Percentiles rank a stretch among this genome's conserved stretches.
Evolutionary conservation across 192 early-diverging fungal genomes (phyloP).

Genomic region (Nowakowskiella sp.): DNA sequence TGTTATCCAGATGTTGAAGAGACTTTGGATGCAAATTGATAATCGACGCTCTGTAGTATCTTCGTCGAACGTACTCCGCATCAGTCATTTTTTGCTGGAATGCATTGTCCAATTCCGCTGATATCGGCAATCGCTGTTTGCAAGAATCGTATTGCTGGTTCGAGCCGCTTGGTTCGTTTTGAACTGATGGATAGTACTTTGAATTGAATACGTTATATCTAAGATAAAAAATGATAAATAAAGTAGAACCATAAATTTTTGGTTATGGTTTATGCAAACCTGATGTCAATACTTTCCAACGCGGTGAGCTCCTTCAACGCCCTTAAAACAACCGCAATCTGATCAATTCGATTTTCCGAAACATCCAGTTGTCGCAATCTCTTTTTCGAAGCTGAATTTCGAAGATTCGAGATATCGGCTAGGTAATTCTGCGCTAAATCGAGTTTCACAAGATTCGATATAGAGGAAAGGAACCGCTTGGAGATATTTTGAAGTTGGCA

Average conservation of each 20-base stretch:
- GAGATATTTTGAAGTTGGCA: conserved; percentile 5
- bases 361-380: conserved; percentile 7
- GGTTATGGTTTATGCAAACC: conserved; percentile 1
- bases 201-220: conserved; percentile 15
- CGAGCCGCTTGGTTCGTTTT: too few relatives aligned
- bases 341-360: conserved; percentile 3
- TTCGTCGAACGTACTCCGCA: conserved; percentile 11
- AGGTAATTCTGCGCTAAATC: conserved; percentile 14
- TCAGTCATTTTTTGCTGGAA: conserved; percentile 15
- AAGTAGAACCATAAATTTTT: neutral
- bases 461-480: neutral
- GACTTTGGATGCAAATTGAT: conserved; percentile 5
- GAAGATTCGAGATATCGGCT: neutral
- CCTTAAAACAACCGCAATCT: conserved; percentile 6
- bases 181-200: conserved; percentile 2
- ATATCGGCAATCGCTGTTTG: too few relatives aligned
- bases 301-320: neutral
- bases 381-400: conserved; percentile 9
- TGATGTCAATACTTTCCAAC: conserved; percentile 16
- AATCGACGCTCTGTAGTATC: conserved; percentile 14
- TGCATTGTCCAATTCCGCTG: conserved; percentile 5
- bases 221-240: neutral
- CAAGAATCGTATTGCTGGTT: too few relatives aligned
- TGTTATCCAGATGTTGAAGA: conserved; percentile 10
- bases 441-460: conserved; percentile 12